These are phyloP conservation scores for Manihot esculenta DNA, from an alignment of 441 rosid genomes.

Conservation along the genomic window DNA sequence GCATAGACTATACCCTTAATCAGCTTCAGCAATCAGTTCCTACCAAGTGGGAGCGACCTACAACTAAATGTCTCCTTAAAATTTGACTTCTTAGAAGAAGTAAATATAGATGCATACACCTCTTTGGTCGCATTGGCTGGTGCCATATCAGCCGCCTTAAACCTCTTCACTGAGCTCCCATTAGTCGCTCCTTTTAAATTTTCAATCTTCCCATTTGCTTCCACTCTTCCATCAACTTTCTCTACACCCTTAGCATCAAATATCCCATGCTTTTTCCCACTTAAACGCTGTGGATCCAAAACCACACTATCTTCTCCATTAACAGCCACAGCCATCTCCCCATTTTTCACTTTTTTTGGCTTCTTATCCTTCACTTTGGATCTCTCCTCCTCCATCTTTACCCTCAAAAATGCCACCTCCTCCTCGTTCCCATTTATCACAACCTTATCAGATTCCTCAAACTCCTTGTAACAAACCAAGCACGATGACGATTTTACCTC, in stretches of 20 bases:
- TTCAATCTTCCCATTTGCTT: constrained; percentile 44
- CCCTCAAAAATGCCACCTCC: constrained; percentile 62
- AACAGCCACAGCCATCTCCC: constrained; percentile 23
- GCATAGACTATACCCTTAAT: constrained; percentile 12
- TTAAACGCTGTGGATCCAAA: constrained; percentile 3
- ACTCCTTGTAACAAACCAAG: constrained; percentile 79
- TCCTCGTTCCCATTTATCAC: constrained; percentile 83
- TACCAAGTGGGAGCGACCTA: constrained; percentile 84
- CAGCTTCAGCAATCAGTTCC: constrained; percentile 54
- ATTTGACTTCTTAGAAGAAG: constrained; percentile 65
- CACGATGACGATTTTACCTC: constrained; percentile 83
- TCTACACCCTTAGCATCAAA: constrained; percentile 37
- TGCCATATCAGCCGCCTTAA: constrained; percentile 58
- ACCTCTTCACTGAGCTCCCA: constrained; percentile 53
- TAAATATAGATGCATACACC: constrained; percentile 78
- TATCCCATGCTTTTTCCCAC: constrained; percentile 41
- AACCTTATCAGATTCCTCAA: constrained; percentile 59
- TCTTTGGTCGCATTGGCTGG: constrained; percentile 74
- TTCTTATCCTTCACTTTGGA: constrained; percentile 51
- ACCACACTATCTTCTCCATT: constrained; percentile 22
- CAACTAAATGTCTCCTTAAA: constrained; percentile 85
- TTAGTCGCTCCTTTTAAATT: constrained; percentile 32
- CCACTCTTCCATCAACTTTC: constrained; percentile 39
- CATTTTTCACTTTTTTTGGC: constrained; percentile 47
- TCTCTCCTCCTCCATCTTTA: constrained; percentile 71